These are phyloP conservation scores for Irpex sp. DNA, from an alignment of 1,284 basidiomycete genomes.

Conservation along the genomic window DNA sequence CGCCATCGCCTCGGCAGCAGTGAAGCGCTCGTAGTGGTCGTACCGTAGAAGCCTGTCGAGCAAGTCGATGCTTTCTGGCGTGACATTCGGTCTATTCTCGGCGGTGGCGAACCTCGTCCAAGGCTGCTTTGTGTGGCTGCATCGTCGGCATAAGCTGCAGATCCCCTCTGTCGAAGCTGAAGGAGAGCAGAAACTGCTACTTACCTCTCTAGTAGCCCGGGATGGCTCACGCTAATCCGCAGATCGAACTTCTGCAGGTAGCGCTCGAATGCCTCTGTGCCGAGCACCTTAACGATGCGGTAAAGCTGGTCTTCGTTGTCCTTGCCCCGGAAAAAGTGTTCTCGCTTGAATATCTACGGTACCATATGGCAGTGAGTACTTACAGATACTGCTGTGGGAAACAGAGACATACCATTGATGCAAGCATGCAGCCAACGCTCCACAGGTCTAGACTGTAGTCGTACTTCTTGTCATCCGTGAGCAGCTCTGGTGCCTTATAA, in stretches of 20 bases:
- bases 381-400: not conserved
- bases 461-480: constrained; percentile 86
- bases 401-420: constrained; percentile 63
- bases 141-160: not conserved
- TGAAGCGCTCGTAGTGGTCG: constrained; percentile 82
- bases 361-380: not conserved
- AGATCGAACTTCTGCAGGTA: constrained; percentile 75
- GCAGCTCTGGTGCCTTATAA: constrained; percentile 86
- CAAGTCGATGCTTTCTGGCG: constrained; percentile 75
- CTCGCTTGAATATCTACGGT: constrained; percentile 75
- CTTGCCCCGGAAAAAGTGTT: constrained; percentile 88
- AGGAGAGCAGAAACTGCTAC: constrained; percentile 13
- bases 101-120: constrained; percentile 70
- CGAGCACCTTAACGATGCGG: constrained; percentile 85
- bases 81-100: constrained; percentile 75
- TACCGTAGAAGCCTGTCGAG: constrained; percentile 83
- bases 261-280: constrained; percentile 78
- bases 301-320: constrained; percentile 90
- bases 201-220: constrained; percentile 62
- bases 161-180: not conserved
- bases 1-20: constrained; percentile 73
- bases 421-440: constrained; percentile 89
- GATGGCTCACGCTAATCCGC: constrained; percentile 68
- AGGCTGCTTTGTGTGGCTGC: constrained; percentile 69
- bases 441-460: constrained; percentile 87